Base-by-base conservation (phyloP, 371 early-diverging fungal species). In the Parasitella parasitica region DNA sequence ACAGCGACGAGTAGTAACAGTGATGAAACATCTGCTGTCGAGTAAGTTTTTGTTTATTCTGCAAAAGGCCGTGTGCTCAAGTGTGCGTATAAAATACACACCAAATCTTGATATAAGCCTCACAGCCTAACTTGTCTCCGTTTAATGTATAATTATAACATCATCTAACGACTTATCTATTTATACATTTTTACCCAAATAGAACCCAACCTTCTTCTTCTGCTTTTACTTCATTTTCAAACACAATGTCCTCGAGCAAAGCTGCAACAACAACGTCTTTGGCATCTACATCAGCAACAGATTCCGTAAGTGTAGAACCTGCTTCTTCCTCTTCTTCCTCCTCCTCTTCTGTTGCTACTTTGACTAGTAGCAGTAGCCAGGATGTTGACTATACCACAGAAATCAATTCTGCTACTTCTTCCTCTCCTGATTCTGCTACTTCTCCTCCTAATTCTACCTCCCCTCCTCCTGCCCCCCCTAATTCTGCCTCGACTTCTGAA, bases 71-170 rank as follows among this genome's bases (percentile, higher is more conserved):
- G 8, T 1, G 46, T 22, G 6, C 20, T 32, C 1, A 4, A 8
- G 24, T n/a, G 4, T n/a, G 13, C 24, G 20, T 15, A 3, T n/a
- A 18, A n/a, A 28, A 51, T n/a, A 26, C 7, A n/a, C 28, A 5
- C 26, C 7, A 28, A 27, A 50, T 28, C 27, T 28, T 12, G 24
- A 24, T 24, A 24, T 50, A 48, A 59, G 64, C 57, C 64, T 26
- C 64, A n/a, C n/a, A 60, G 34, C 28, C 59, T 64, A 58, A 52
- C 51, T 57, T 32, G 51, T 57, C 64, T 63, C 64, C 64, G 64
- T 63, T 43, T 57, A n/a, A 22, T 51, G 28, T 54, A 46, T 20
- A 39, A 15, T 30, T n/a, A n/a, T n/a, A n/a, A n/a, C 12, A 27
- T 55, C 24, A 46, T 46, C 46, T 24, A 9, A 46, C 46, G 32